Conservation (phyloP, 2,329 filamentous ascomycete species). For the Microthyrium microscopicum region DNA sequence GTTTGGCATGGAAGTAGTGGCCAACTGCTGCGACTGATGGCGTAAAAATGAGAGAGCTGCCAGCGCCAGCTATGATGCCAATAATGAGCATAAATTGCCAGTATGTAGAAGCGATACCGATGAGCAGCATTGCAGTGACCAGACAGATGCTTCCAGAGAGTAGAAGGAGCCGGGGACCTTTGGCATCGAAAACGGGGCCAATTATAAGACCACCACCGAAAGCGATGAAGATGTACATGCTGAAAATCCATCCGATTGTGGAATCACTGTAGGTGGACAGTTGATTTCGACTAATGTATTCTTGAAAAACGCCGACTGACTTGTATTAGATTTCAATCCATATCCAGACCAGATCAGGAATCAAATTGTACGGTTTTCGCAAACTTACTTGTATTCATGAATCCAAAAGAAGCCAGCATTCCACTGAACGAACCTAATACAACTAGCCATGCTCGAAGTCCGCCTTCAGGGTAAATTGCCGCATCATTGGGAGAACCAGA, state of each 20-base stretch:
- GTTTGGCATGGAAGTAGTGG: constrained; percentile 62
- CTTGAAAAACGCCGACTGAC: constrained; percentile 56
- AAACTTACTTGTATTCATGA: constrained; percentile 34
- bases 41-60: constrained; percentile 26
- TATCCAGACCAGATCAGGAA: too few relatives aligned
- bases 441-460: constrained; percentile 63
- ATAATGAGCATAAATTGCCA: constrained; percentile 41
- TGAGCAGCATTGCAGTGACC: constrained; percentile 45
- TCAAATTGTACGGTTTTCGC: too few relatives aligned
- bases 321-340: neutral
- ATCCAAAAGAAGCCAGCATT: constrained; percentile 57
- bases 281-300: constrained; percentile 60
- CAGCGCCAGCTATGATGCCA: constrained; percentile 31
- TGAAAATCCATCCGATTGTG: constrained; percentile 75
- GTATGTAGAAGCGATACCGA: constrained; percentile 40
- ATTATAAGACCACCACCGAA: constrained; percentile 78
- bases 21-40: constrained; percentile 50
- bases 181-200: constrained; percentile 74
- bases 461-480: constrained; percentile 59
- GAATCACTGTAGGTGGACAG: constrained; percentile 51
- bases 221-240: constrained; percentile 64
- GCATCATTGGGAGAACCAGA: too few relatives aligned
- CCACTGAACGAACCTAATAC: constrained; percentile 73
- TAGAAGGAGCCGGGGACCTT: constrained; percentile 65
- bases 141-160: constrained; percentile 47